Evolutionary conservation across 1,284 basidiomycete genomes (phyloP), one percentile per base, ranked within the genome.

Genomic region (Apiotrichum montevideense): DNA sequence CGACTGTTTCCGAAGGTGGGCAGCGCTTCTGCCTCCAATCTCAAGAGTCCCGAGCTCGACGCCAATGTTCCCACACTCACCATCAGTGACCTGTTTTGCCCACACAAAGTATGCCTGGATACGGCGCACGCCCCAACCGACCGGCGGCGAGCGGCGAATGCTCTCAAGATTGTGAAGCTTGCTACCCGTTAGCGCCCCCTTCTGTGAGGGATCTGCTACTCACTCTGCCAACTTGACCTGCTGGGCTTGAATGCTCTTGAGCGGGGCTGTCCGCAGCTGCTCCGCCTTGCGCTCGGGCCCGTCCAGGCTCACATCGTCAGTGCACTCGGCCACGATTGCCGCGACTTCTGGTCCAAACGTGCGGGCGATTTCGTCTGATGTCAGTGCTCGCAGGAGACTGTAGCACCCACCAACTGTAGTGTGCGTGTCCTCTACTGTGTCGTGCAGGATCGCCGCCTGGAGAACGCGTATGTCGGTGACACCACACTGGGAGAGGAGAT

Each of bases 371-470:
- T 74, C 72, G 54, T 72, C 71, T 73, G 55, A 13, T 13, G 37
- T 39, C 13, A 39, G 37, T 15, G 15, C 9, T 9, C 29, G 32
- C 32, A 46, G 45, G 11, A 32, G 8, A 10, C 8, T 46, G 32
- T 32, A 8, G 10, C 37, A 61, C 64, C 68, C 64, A 65, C 72
- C 67, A 1, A 73, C 60, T 0, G 72, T 72, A 7, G 73, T 74
- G 42, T 73, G 67, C 5, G 77, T 78, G 55, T 79, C 78, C 61
- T 79, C 78, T 11, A 79, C 70, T 2, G 75, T 76, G 57, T 79
- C 78, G 54, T 79, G 77, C 32, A 78, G 61, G 2, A 78, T 63
- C 0, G 78, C 78, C 1, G 77, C 76, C 55, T 77, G 73, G 3
- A 78, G 55, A 0, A 75, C 68, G 9, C 58, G 53, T 6, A 77